A percentile compares a stretch with the other conserved stretches of the same genome.
phyloP scores from a whole-genome alignment of 495 filamentous ascomycete genomes.

The Stereocaulon alpinum region DNA sequence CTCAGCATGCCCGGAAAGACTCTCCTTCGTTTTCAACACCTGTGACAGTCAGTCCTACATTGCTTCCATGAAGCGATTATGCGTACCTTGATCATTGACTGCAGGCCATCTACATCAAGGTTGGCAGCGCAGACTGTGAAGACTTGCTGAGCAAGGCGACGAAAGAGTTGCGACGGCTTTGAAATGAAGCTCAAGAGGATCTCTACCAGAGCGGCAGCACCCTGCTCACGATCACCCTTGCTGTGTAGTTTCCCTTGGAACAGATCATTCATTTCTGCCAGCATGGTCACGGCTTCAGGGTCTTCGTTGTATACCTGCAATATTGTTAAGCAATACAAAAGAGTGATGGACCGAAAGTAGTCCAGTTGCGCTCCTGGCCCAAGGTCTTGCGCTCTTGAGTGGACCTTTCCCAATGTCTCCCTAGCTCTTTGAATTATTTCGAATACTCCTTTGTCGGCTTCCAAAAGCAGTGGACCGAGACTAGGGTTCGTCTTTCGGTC shows the following conservation, averaged over 20 bases:
- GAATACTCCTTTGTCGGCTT: slow-evolving; percentile 50
- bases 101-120: slow-evolving; percentile 60
- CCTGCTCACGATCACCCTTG: slow-evolving; percentile 49
- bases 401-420: slow-evolving; percentile 55
- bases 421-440: slow-evolving; percentile 51
- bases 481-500: slow-evolving; percentile 30
- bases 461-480: slow-evolving; percentile 36
- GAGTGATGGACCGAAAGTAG: slow-evolving; percentile 47
- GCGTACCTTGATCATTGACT: slow-evolving; percentile 47
- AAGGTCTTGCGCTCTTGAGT: slow-evolving; percentile 39
- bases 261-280: slow-evolving; percentile 63
- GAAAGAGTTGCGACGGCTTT: slow-evolving; percentile 72
- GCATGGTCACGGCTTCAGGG: slow-evolving; percentile 64
- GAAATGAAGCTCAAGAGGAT: slow-evolving; percentile 80
- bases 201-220: slow-evolving; percentile 70
- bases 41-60: slow-evolving; percentile 24
- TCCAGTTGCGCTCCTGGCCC: slow-evolving; percentile 30
- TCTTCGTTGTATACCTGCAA: slow-evolving; percentile 85
- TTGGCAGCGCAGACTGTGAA: slow-evolving; percentile 67
- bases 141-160: slow-evolving; percentile 76
- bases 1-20: slow-evolving; percentile 66
- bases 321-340: slow-evolving; percentile 77
- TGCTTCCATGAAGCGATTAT: slow-evolving; percentile 14
- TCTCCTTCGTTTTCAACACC: slow-evolving; percentile 71
- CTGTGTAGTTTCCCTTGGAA: slow-evolving; percentile 40